Base-by-base conservation (phyloP, 2,329 filamentous ascomycete genomes). In the Sclerotinia trifoliorum region DNA sequence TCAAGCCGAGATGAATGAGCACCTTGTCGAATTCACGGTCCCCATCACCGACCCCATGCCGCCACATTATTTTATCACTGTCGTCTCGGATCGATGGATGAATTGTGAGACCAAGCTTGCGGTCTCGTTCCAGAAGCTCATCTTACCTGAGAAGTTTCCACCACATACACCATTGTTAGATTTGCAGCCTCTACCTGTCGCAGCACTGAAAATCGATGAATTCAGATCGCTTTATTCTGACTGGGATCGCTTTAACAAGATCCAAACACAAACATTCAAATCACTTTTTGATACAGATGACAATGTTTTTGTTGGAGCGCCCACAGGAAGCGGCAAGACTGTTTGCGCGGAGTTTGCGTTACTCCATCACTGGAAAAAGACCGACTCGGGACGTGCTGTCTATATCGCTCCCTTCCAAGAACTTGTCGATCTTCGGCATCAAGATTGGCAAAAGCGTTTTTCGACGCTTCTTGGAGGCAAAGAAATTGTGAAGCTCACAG, bases 11-110 rank as follows among this genome's bases (percentile, higher is more conserved):
- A 86, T 90, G 78, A 97, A 94, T 72, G 94, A 98, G 80, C 95
- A 99, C 79, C 81, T 97, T 15, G 90, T 99, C 39, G 95, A 99
- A 74, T 95, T 99, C 75, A 98, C 94, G 0, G 94, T 98, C 3
- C 92, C 95, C 0, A 96, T 99, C 73, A 94, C 93, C 0, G 95
- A 99, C 74, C 96, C 96, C 0, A 96, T 98, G 91, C 95, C 95
- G 19, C 95, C 96, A 0, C 96, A 99, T 79, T 99, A 99, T 81
- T 99, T 99, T 80, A 93, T 99, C 75, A 95, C 93, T 0, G 87
- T 99, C 51, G 82, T 97, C 26, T 98, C 94, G 4, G 95, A 99
- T 79, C 86, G 95, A 73, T 99, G 95, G 95, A 97, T 99, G 93
- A 93, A 97, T 78, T 93, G 94, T 0, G 94, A 99, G 81, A 97